Evolutionary conservation across 2,329 filamentous ascomycete species (phyloP).

Genomic region (Trichophaea hybrida): DNA sequence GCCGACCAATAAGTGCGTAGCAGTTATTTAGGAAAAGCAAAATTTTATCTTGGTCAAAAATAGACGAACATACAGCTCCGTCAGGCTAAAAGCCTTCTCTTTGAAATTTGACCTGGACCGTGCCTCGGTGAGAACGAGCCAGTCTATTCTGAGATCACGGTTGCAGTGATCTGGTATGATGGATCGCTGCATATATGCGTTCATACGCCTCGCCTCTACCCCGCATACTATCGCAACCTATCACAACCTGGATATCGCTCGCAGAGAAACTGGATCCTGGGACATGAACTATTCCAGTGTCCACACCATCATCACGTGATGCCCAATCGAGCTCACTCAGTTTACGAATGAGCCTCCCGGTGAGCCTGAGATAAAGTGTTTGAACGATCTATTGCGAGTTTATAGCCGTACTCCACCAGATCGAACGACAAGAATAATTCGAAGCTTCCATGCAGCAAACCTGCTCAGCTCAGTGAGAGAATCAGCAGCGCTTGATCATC

Average conservation of each 20-base stretch:
- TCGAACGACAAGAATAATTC: not conserved
- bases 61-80: not conserved
- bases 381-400: not conserved
- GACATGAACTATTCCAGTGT: not conserved
- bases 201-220: not conserved
- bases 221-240: not conserved
- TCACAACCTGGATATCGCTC: not conserved
- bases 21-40: not conserved
- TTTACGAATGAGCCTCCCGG: no score
- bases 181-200: not conserved
- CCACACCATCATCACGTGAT: no score
- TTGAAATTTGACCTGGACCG: not conserved
- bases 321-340: no score
- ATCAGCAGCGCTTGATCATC: no score
- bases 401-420: not conserved
- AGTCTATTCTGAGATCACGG: not conserved
- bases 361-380: no score
- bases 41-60: not conserved
- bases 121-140: not conserved
- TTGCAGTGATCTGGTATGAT: not conserved
- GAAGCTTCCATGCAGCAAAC: not conserved
- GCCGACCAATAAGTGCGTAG: conserved; percentile 1
- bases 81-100: not conserved
- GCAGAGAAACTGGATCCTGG: not conserved
- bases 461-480: not conserved